phyloP scores from a whole-genome alignment of 331 rosid genomes.

The Saraca asoca region DNA sequence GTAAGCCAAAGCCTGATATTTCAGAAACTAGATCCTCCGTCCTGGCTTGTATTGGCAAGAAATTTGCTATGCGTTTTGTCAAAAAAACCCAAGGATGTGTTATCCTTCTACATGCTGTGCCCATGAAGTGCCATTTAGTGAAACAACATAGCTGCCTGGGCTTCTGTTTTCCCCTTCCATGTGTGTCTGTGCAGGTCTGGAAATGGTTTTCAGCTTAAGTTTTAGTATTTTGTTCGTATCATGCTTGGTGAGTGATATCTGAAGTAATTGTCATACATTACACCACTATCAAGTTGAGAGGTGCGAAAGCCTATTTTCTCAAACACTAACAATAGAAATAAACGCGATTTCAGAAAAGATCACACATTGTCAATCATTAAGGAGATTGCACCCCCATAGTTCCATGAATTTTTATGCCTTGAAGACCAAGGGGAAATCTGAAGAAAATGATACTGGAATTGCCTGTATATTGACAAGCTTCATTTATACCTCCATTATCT shows the following conservation, averaged over 20 bases:
- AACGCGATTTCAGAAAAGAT: no score
- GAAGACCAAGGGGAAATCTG: no score
- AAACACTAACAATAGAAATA: no score
- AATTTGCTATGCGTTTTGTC: conserved; percentile 23
- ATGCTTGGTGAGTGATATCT: no score
- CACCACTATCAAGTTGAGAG: no score
- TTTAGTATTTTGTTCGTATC: no score
- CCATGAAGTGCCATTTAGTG: conserved; percentile 29
- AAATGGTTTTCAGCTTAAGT: neutral
- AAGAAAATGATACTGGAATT: no score
- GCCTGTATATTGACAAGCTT: neutral
- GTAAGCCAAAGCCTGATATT: conserved; percentile 26
- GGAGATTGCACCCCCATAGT: no score
- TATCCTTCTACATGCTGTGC: conserved; percentile 24
- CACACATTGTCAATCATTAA: no score
- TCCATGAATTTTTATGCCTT: no score
- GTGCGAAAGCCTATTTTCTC: no score
- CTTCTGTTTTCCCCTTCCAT: conserved; percentile 28
- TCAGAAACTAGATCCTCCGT: conserved; percentile 25
- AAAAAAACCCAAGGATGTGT: conserved; percentile 10
- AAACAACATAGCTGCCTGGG: conserved; percentile 29
- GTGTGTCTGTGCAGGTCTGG: conserved; percentile 35
- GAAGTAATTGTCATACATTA: no score
- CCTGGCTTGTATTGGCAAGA: conserved; percentile 8
- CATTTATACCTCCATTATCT: conserved; percentile 2